Percentiles rank a stretch among this genome's conserved stretches.
These are phyloP conservation scores for Liriodendron chinense DNA, from an alignment of 164 flowering plant species.

Conservation along the genomic window DNA sequence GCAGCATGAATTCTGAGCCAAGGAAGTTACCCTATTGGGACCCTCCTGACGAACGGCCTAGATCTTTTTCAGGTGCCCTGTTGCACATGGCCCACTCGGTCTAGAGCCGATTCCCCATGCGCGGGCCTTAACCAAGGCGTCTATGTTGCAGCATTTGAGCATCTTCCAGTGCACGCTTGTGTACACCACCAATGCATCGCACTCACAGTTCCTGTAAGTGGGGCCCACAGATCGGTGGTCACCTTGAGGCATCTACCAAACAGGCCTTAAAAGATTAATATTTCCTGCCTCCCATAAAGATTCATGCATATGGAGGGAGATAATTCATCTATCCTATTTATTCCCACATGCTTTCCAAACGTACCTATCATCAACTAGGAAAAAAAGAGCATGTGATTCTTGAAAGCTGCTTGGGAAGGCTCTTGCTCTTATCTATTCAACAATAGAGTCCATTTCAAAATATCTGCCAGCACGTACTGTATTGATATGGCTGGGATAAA, in stretches of 20 bases:
- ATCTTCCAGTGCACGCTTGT: not conserved
- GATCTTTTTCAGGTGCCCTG: too few species aligned
- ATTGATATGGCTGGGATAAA: not conserved
- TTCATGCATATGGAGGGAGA: not conserved
- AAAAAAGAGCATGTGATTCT: constrained; percentile 5
- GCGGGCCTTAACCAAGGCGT: too few species aligned
- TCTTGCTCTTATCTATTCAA: not conserved
- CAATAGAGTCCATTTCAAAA: not conserved
- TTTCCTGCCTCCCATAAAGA: not conserved
- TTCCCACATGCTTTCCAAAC: not conserved
- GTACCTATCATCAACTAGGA: not conserved
- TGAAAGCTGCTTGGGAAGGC: not conserved
- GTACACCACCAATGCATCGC: not conserved
- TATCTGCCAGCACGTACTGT: not conserved
- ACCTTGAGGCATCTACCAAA: too few species aligned
- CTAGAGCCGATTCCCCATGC: too few species aligned
- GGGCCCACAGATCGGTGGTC: too few species aligned
- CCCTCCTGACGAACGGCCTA: too few species aligned
- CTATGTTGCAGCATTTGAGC: not conserved
- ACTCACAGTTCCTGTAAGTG: too few species aligned
- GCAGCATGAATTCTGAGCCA: too few species aligned
- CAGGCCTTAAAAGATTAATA: not conserved
- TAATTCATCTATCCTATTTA: not conserved
- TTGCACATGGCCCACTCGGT: too few species aligned
- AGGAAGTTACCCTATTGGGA: too few species aligned